Conservation (phyloP, 2,329 filamentous ascomycete genomes). For the Colletotrichum sp. region DNA sequence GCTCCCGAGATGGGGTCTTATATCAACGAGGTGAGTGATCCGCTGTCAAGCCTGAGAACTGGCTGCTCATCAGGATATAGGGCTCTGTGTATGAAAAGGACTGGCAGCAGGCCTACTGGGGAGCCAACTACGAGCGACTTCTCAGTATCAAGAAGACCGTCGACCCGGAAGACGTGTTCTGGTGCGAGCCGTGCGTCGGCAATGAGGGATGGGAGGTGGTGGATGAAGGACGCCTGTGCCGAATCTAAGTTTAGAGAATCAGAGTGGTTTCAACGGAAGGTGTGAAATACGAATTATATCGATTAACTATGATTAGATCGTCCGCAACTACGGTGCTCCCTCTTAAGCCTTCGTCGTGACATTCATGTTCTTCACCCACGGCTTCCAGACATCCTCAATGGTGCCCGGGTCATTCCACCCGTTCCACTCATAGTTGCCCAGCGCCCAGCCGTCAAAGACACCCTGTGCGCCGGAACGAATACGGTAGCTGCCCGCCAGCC, state of each 20-base stretch:
- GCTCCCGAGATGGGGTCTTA: constrained; percentile 16
- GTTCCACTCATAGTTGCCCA: constrained; percentile 50
- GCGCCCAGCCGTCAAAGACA: constrained; percentile 51
- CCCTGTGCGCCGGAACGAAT: constrained; percentile 49
- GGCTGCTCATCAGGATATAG: background rate
- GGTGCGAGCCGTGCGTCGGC: constrained; percentile 10
- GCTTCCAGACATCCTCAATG: constrained; percentile 54
- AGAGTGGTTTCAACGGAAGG: no score
- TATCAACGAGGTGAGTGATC: constrained; percentile 9
- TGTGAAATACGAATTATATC: background rate
- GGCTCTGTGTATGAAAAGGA: constrained; percentile 12
- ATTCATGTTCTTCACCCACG: constrained; percentile 50
- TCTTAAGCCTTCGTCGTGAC: constrained; percentile 37
- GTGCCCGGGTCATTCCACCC: constrained; percentile 50
- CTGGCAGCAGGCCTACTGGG: constrained; percentile 19
- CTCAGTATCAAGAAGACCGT: constrained; percentile 11
- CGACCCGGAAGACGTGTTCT: constrained; percentile 17
- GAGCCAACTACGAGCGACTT: constrained; percentile 9
- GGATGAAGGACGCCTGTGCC: background rate
- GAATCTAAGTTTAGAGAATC: no score
- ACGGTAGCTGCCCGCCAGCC: constrained; percentile 55
- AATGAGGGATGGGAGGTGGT: constrained; percentile 6
- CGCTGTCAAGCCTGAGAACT: no score
- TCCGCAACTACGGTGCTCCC: background rate
- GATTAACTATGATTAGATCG: background rate